Conservation (phyloP, 139 green algal species). For the Chlamydomonas sp. region DNA sequence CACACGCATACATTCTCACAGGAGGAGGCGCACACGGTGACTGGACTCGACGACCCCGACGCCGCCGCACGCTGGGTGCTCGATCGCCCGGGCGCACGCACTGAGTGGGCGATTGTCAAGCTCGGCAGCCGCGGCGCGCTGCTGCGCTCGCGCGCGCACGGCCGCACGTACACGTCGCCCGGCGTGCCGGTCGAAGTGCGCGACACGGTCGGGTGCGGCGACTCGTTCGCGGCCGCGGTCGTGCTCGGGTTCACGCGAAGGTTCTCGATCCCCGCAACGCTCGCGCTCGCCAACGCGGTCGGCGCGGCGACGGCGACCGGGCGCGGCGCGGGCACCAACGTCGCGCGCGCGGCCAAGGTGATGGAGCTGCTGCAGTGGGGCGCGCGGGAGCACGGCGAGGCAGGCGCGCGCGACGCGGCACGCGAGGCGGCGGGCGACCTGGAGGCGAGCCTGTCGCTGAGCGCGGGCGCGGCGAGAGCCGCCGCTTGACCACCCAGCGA, state of each 20-base stretch:
- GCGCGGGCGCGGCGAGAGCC: too few relatives aligned
- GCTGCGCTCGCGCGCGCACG: slow-evolving; percentile 29
- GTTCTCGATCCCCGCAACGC: slow-evolving; percentile 37
- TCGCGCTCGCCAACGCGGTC: slow-evolving; percentile 90
- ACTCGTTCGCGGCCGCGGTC: slow-evolving; percentile 86
- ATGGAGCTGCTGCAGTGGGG: too few relatives aligned
- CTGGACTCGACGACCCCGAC: slow-evolving; percentile 50
- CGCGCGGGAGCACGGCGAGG: too few relatives aligned
- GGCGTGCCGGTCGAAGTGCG: slow-evolving; percentile 69
- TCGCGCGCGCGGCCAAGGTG: slow-evolving; percentile 57
- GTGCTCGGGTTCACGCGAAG: slow-evolving; percentile 69
- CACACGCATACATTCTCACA: too few relatives aligned
- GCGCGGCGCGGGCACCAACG: slow-evolving; percentile 78
- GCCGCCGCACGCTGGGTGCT: slow-evolving; percentile 55
- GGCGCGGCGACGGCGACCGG: slow-evolving; percentile 83
- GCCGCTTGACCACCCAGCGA: too few relatives aligned
- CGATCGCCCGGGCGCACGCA: slow-evolving; percentile 28
- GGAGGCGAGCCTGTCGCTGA: too few relatives aligned
- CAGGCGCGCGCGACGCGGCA: too few relatives aligned
- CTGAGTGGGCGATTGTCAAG: slow-evolving; percentile 80
- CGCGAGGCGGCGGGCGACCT: too few relatives aligned
- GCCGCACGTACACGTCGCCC: not conserved
- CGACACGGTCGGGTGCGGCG: slow-evolving; percentile 95
- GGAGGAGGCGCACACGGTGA: slow-evolving; percentile 74
- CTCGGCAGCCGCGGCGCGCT: slow-evolving; percentile 61